phyloP scores from a whole-genome alignment of 768 basidiomycete species.

The Gymnopilus junonius region DNA sequence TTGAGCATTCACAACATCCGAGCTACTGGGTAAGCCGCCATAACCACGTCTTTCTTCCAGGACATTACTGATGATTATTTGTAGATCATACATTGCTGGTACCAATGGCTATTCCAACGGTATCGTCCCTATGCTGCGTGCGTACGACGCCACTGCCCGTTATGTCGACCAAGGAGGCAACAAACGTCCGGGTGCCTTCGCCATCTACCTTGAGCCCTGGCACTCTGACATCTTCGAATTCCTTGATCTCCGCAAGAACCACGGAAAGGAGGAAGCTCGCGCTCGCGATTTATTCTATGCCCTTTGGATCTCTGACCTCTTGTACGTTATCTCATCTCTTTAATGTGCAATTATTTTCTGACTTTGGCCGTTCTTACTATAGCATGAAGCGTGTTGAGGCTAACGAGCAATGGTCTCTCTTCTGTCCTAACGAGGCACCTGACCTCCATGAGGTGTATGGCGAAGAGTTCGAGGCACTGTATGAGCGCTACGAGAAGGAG shows the following conservation, averaged over 20 bases:
- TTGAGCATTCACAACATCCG: conserved; percentile 95
- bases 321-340: conserved; percentile 51
- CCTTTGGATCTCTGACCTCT: conserved; percentile 96
- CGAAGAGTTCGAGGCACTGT: conserved; percentile 86
- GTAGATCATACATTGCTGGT: conserved; percentile 95
- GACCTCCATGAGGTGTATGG: conserved; percentile 87
- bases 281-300: conserved; percentile 98
- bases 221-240: conserved; percentile 97
- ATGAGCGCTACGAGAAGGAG: conserved; percentile 86
- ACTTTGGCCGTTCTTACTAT: neutral
- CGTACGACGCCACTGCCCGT: conserved; percentile 95
- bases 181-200: conserved; percentile 98
- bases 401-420: conserved; percentile 90
- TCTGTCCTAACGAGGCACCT: conserved; percentile 97
- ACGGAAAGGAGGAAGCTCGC: conserved; percentile 96
- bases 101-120: conserved; percentile 99
- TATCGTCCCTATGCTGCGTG: conserved; percentile 98
- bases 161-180: conserved; percentile 99
- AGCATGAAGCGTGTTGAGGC: conserved; percentile 97
- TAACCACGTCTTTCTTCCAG: neutral
- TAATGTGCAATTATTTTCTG: neutral
- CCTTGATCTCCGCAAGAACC: conserved; percentile 96
- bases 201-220: conserved; percentile 99
- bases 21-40: conserved; percentile 75
- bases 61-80: too few relatives aligned